Base-by-base conservation (phyloP, 257 asterid species). In the Ligustrum vulgare region DNA sequence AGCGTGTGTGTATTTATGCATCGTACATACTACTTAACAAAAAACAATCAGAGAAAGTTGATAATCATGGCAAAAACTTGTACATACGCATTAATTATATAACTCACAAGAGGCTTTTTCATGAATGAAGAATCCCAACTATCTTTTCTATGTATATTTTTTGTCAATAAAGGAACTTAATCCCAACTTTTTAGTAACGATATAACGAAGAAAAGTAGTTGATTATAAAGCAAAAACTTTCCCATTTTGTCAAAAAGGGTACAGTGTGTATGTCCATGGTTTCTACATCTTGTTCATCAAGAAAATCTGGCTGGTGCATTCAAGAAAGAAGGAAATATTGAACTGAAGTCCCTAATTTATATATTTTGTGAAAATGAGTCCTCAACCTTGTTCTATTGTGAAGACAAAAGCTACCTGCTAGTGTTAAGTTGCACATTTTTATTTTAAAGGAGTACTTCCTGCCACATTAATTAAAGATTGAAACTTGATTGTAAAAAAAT, bases 221-320 rank as follows among this genome's bases (percentile, higher is more conserved):
- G 71, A 73, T 69, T 64, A 70, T 41, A 76, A 77, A 77, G 80
- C 7, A 43, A 77, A 36, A 13, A 10, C 69, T 83, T 83, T 83
- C 82, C 75, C 77, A 75, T 83, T 80, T 80, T 80, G 87, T 83
- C 84, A 83, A 83, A 83, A 83, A 33, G 87, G 74, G 72, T 62
- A 76, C 76, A 80, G 80, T 74, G 18, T 35, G 16, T 36, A 11
- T 28, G 67, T 28, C 31, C 1, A 28, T 9, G 31, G 65, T 58
- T 67, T 43, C 32, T 54, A 25, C 8, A 60, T 72, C 82, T 81
- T 81, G 66, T 33, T 33, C 36, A 63, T 47, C 84, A 76, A 77
- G 79, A 56, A 45, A 45, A 45, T 45, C 54, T 45, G n/a, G 0
- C 54, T 13, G 13, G n/a, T 45, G 54, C 13, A 13, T 45, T n/a